Percentiles rank a stretch among this genome's conserved stretches.
Evolutionary conservation across 202 grass and related monocot genomes (phyloP).

Genomic region (Thinopyrum obtusiflorum): DNA sequence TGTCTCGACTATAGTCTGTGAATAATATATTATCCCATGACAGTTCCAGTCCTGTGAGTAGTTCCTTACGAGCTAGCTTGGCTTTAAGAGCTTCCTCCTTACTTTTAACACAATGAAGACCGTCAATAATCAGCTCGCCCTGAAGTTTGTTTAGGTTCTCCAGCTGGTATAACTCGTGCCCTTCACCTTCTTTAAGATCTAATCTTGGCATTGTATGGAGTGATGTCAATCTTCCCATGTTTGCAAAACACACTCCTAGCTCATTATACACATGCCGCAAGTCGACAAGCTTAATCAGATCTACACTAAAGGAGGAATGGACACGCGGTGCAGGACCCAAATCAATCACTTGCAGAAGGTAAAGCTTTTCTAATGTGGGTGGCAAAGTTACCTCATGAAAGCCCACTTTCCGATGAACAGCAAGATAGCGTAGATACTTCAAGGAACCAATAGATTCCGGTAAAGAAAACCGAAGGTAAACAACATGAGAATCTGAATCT

Average conservation of each 20-base stretch:
- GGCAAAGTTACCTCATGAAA: neutral
- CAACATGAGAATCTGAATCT: too few species aligned
- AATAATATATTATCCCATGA: fast-evolving
- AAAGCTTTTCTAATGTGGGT: too few species aligned
- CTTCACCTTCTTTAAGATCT: neutral
- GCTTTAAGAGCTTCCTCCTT: slow-evolving; percentile 38
- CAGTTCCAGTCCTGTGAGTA: neutral
- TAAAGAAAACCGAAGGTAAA: neutral
- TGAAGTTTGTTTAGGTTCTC: slow-evolving; percentile 40
- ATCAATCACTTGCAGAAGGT: too few species aligned
- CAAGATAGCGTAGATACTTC: slow-evolving; percentile 34
- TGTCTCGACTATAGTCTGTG: too few species aligned
- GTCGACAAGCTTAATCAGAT: neutral
- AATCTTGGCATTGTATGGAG: neutral
- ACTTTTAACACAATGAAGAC: slow-evolving; percentile 17
- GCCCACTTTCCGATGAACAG: too few species aligned
- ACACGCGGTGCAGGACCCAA: neutral
- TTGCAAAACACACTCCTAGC: neutral
- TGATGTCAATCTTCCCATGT: slow-evolving; percentile 8
- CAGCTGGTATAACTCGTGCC: slow-evolving; percentile 41
- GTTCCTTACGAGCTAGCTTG: neutral
- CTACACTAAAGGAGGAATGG: neutral
- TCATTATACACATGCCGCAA: slow-evolving; percentile 17
- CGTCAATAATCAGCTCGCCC: neutral
- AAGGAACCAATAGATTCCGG: neutral